Evolutionary conservation across 2,329 filamentous ascomycete genomes (phyloP), one percentile per base, ranked within the genome.

Genomic region (Pyricularia pennisetigena): DNA sequence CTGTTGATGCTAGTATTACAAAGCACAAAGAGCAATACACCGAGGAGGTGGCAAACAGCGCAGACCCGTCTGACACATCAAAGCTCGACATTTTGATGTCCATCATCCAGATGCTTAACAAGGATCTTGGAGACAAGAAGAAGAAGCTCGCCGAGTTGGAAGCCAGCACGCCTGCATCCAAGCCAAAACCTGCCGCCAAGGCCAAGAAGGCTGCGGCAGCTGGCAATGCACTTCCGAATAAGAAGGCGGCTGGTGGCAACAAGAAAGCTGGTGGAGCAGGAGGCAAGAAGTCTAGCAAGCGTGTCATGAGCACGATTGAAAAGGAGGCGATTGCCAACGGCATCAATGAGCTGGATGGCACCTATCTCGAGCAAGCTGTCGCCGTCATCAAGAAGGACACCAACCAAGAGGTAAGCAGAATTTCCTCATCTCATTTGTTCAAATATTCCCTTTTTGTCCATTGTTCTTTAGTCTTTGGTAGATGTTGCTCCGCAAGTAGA

Each of bases 281-380:
- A 74, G 1, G 68, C 62, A 86, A 86, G 76, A 85, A 85, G 73
- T 74, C 79, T 4, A 74, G 78, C 70, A 88, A 86, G 73, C 81
- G 84, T n/a, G 85, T 85, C 68, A 86, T 91, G 74, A 87, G 93
- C 63, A 89, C 87, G 69, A 84, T 90, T 3, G 93, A 99, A 79
- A 98, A 98, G 82, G 92, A 95, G 69, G 87, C 94, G 72, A 96
- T 99, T 69, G 94, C 93, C 1, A 89, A 90, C 69, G 91, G 91
- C 16, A 95, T 97, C 71, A 91, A 90, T 73, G 89, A 89, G 70
- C 87, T 98, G 69, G 89, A 93, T 23, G 90, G 90, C 66, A 82
- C 84, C n/a, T 88, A 92, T 72, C 90, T 97, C 74, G 86, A 89
- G 66, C 87, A 88, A 72, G 93, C 94, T 0, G 92, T 97, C 35